phyloP scores from a whole-genome alignment of 2,329 filamentous ascomycete genomes.

The Xylariomycetidae sp. region DNA sequence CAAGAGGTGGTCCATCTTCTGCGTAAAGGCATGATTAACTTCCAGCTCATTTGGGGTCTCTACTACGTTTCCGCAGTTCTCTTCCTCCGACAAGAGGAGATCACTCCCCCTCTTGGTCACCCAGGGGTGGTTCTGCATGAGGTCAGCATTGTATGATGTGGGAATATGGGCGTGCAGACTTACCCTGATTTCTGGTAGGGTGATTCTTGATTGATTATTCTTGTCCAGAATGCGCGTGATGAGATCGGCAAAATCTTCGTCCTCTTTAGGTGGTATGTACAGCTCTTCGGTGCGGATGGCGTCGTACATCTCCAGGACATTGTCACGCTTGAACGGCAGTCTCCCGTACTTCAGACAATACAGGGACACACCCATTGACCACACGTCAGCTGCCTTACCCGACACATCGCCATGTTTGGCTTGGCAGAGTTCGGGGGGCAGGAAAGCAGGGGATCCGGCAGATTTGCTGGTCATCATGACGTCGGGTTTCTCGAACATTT shows the following conservation, averaged over 20 bases:
- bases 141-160: slow-evolving; percentile 22
- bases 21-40: slow-evolving; percentile 84
- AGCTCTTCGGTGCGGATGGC: slow-evolving; percentile 72
- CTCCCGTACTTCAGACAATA: slow-evolving; percentile 87
- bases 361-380: slow-evolving; percentile 96
- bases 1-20: slow-evolving; percentile 80
- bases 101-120: slow-evolving; percentile 79
- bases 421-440: slow-evolving; percentile 88
- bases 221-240: slow-evolving; percentile 76
- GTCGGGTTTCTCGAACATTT: slow-evolving; percentile 86
- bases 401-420: slow-evolving; percentile 82
- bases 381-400: slow-evolving; percentile 88
- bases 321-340: slow-evolving; percentile 78
- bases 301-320: slow-evolving; percentile 83
- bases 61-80: slow-evolving; percentile 79
- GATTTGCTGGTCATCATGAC: slow-evolving; percentile 92
- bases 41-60: slow-evolving; percentile 86
- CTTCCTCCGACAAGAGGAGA: slow-evolving; percentile 70
- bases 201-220: slow-evolving; percentile 76
- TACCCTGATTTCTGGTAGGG: slow-evolving; percentile 77
- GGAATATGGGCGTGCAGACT: too few species aligned
- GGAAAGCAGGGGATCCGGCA: slow-evolving; percentile 89
- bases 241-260: slow-evolving; percentile 68
- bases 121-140: slow-evolving; percentile 79
- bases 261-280: slow-evolving; percentile 57